A percentile compares a stretch with the other conserved stretches of the same genome.
Evolutionary conservation across 129 eudicot species (phyloP).

Genomic region (Tagetes erecta): DNA sequence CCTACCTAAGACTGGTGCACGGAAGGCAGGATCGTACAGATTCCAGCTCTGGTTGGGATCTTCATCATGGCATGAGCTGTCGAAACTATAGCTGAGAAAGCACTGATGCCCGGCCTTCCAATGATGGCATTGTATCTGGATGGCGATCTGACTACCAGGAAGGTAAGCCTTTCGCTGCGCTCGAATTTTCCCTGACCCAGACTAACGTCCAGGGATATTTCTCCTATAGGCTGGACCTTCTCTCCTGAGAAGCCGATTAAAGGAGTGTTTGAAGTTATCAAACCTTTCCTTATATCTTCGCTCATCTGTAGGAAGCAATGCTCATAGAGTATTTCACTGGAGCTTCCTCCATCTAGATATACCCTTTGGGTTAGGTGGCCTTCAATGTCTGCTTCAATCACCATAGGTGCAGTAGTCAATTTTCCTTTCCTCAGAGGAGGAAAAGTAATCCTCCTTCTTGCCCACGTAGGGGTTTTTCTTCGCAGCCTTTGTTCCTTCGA

Average conservation of each 20-base stretch:
- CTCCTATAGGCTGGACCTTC: too few relatives aligned
- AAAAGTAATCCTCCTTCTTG: too few relatives aligned
- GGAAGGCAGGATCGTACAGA: background rate
- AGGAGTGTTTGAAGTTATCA: too few relatives aligned
- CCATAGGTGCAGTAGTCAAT: background rate
- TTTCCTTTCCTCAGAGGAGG: fast-evolving
- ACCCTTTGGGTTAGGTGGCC: background rate
- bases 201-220: too few relatives aligned
- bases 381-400: background rate
- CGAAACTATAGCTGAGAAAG: background rate
- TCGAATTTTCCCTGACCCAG: background rate
- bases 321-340: too few relatives aligned
- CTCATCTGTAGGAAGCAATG: background rate
- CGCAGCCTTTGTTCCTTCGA: too few relatives aligned
- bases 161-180: too few relatives aligned
- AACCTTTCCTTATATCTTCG: background rate
- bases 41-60: background rate
- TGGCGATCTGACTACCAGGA: background rate
- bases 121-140: background rate
- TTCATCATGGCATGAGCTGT: background rate
- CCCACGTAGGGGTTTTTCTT: background rate
- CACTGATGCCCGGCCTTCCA: background rate
- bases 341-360: background rate
- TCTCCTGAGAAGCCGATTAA: too few relatives aligned
- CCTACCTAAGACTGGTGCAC: background rate